Base-by-base conservation (phyloP, 2,329 filamentous ascomycete species). In the Stachybotrys echinatus region DNA sequence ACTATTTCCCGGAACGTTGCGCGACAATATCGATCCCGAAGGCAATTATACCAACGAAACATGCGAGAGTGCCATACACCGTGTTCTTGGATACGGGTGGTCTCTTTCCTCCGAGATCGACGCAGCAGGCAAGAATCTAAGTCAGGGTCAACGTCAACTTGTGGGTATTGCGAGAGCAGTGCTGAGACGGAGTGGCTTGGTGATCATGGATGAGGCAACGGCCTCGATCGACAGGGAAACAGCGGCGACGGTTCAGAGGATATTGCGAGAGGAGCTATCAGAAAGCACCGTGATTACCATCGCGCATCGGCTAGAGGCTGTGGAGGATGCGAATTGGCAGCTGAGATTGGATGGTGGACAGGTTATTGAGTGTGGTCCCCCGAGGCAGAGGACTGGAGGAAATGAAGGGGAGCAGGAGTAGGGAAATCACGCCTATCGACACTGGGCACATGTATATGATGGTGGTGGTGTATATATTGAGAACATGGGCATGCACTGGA, bases 21-120 rank as follows among this genome's bases (percentile, higher is more conserved):
- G 78, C 21, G 76, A 83, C 60, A 84, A 91, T 60, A 75, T 92
- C 20, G 88, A 92, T 55, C 84, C 88, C 0, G 73, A 87, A 48
- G 72, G 72, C 6, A 80, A 85, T 53, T 74, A 75, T 50, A 74
- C 81, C 17, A 74, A 81, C 43, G 62, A 60, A 3, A 77, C 77
- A 50, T 79, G 78, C 59, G 65, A 65, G 5, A 65, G 67, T 6
- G 75, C 79, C 2, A 72, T 91, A 3, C 71, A 72, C 14, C 79
- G 83, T 8, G 85, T 87, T 0, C 68, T 91, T 0, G 76, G 79
- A 2, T 58, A 65, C 0, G 65, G 62, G 46, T 78, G 81, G 64
- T 63, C 63, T 3, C 67, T 83, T 0, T 60, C 71, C 22, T 76
- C 75, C n/a, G 69, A 65, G 6, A 74, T 85, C 23, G 81, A 83